phyloP scores from a whole-genome alignment of 192 early-diverging fungal genomes.

The Anaeromyces robustus region DNA sequence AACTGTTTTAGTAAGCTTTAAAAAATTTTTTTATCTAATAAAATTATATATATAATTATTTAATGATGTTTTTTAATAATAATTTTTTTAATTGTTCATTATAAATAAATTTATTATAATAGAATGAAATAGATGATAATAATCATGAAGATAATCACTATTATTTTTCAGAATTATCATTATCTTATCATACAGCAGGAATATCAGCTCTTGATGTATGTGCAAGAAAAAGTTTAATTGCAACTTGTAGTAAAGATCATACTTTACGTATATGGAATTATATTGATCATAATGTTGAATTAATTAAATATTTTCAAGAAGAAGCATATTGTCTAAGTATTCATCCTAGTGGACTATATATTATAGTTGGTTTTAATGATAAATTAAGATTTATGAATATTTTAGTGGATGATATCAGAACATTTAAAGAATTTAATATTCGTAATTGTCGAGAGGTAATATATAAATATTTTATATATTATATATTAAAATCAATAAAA shows the following conservation, averaged over 20 bases:
- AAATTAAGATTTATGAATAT: slow-evolving; percentile 44
- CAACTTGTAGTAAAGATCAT: slow-evolving; percentile 32
- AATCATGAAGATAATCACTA: slow-evolving; percentile 15
- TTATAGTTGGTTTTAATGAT: slow-evolving; percentile 44
- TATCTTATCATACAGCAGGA: slow-evolving; percentile 33
- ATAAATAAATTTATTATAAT: background rate
- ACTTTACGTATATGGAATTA: slow-evolving; percentile 53
- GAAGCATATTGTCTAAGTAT: slow-evolving; percentile 39
- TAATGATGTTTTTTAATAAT: slow-evolving; percentile 1
- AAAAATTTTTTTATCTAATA: too few relatives aligned
- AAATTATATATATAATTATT: background rate
- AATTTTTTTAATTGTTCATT: background rate
- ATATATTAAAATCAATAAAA: too few relatives aligned
- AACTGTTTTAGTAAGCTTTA: background rate
- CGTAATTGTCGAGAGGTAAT: slow-evolving; percentile 37
- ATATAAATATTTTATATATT: too few relatives aligned
- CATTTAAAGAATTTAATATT: slow-evolving; percentile 38
- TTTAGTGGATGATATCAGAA: slow-evolving; percentile 39
- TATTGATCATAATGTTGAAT: slow-evolving; percentile 26
- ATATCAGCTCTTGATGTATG: slow-evolving; percentile 35
- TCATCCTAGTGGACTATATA: slow-evolving; percentile 44
- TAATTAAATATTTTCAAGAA: slow-evolving; percentile 46
- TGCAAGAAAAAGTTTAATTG: slow-evolving; percentile 35
- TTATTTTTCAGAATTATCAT: slow-evolving; percentile 25
- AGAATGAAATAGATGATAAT: background rate